Evolutionary conservation across 805 yeast genomes (phyloP), one percentile per base, ranked within the genome.

Genomic region (Jamesozyma piceae): DNA sequence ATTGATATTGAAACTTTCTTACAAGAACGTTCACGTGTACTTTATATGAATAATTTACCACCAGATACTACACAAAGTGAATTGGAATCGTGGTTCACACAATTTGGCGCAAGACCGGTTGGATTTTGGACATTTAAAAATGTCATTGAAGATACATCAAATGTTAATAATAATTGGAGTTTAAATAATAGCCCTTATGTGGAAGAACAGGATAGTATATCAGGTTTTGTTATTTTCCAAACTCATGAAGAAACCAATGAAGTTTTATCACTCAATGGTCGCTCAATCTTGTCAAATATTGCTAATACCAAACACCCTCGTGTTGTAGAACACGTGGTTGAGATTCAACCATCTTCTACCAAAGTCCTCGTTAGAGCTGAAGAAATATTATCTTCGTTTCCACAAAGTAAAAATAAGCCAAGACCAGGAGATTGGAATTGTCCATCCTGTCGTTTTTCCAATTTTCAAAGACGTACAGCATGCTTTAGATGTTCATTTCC

Each of bases 361-460:
- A 66, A 73, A 33, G 84, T 89, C 2, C 68, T 89, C 38, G 95
- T 86, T 50, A 74, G 78, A 47, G 95, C 95, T 1, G 82, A 78
- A 51, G 95, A 83, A 32, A 74, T 89, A 35, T 67, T 89, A 46
- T 73, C 85, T 0, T 87, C 94, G 3, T 89, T 89, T 65, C 95
- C 96, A 14, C 78, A 82, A 26, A 74, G 80, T 29, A 82, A 86
- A 51, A 88, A 89, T 63, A 73, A 92, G 53, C 95, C 95, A 19
- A 72, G 97, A 57, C 97, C 97, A 0, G 97, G 97, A 18, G 97
- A 89, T 60, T 89, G 97, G 97, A 85, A 84, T n/a, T 89, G 97
- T 63, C 95, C 95, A 21, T 80, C 89, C 5, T 89, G 97, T 69
- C 95, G 96, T 1, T 89, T 89, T 56, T 84, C 95, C 20, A 89